A percentile compares a stretch with the other conserved stretches of the same genome.
phyloP scores from a whole-genome alignment of 1,139 yeast species.

The Pichia sp. region DNA sequence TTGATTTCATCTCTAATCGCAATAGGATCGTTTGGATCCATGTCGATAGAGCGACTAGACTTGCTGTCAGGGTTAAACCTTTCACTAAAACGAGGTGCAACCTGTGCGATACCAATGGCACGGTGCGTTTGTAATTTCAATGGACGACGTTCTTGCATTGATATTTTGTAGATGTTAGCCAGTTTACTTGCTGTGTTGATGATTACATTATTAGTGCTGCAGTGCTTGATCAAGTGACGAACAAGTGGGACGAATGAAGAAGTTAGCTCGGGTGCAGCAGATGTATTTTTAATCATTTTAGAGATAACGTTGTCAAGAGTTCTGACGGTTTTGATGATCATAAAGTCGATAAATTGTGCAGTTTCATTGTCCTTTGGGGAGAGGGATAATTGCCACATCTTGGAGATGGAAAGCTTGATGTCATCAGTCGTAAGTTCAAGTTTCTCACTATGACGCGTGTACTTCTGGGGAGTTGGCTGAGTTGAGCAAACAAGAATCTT shows the following conservation, averaged over 20 bases:
- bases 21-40: constrained; percentile 68
- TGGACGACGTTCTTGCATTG: constrained; percentile 53
- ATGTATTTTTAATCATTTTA: constrained; percentile 55
- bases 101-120: constrained; percentile 77
- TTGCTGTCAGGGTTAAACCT: constrained; percentile 94
- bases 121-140: constrained; percentile 81
- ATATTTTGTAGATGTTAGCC: constrained; percentile 44
- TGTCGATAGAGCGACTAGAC: constrained; percentile 14
- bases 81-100: constrained; percentile 90
- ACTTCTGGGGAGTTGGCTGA: constrained; percentile 15
- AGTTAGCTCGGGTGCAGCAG: constrained; percentile 55
- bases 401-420: constrained; percentile 8
- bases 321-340: constrained; percentile 5
- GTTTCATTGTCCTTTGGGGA: constrained; percentile 1
- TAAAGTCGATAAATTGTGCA: constrained; percentile 1
- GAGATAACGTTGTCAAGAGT: constrained; percentile 7
- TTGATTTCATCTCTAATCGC: constrained; percentile 72
- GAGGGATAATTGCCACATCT: constrained; percentile 7
- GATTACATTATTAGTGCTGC: constrained; percentile 22
- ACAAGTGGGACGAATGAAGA: constrained; percentile 33
- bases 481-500: constrained; percentile 19
- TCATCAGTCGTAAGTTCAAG: constrained; percentile 11
- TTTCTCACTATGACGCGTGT: constrained; percentile 20
- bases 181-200: constrained; percentile 34
- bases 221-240: constrained; percentile 35